Conservation (phyloP, 2,329 filamentous ascomycete species). For the Drechslerella dactyloides region DNA sequence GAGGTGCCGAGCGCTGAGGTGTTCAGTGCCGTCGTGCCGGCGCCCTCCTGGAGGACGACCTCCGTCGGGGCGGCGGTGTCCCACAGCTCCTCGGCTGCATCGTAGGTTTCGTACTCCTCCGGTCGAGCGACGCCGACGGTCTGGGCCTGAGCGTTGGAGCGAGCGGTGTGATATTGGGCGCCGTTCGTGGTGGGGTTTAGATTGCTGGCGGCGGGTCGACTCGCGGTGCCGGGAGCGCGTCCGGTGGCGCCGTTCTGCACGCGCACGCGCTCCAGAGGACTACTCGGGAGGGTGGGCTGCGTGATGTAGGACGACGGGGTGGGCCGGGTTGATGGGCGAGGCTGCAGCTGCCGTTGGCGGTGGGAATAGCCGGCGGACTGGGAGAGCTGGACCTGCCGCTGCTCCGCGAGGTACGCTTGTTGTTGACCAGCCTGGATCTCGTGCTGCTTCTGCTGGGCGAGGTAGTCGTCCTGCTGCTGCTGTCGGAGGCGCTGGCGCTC, state of each 20-base stretch:
- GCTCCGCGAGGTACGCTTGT: constrained; percentile 24
- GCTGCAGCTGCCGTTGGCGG: constrained; percentile 47
- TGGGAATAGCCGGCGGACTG: constrained; percentile 37
- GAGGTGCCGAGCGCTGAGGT: constrained; percentile 32
- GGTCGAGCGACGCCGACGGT: constrained; percentile 25
- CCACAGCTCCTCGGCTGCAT: constrained; percentile 42
- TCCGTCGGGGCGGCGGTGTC: constrained; percentile 43
- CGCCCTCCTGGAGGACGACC: constrained; percentile 29
- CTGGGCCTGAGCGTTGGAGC: constrained; percentile 10
- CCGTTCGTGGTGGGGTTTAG: constrained; percentile 3
- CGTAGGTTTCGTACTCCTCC: constrained; percentile 44
- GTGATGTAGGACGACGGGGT: constrained; percentile 46
- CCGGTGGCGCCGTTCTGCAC: constrained; percentile 6
- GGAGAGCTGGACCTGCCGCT: constrained; percentile 32
- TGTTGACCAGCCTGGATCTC: constrained; percentile 2
- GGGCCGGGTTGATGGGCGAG: constrained; percentile 28
- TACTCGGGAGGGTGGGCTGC: constrained; percentile 46
- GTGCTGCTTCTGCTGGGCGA: constrained; percentile 27
- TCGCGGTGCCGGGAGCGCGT: neutral
- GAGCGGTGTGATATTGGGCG: constrained; percentile 23
- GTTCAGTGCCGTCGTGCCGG: constrained; percentile 21
- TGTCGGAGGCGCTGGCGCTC: constrained; percentile 34
- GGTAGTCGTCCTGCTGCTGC: constrained; percentile 34
- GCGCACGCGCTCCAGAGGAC: constrained; percentile 23
- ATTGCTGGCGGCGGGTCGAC: neutral